These are phyloP conservation scores for Stevia rebaudiana DNA, from an alignment of 140 eudicot genomes.

Conservation along the genomic window DNA sequence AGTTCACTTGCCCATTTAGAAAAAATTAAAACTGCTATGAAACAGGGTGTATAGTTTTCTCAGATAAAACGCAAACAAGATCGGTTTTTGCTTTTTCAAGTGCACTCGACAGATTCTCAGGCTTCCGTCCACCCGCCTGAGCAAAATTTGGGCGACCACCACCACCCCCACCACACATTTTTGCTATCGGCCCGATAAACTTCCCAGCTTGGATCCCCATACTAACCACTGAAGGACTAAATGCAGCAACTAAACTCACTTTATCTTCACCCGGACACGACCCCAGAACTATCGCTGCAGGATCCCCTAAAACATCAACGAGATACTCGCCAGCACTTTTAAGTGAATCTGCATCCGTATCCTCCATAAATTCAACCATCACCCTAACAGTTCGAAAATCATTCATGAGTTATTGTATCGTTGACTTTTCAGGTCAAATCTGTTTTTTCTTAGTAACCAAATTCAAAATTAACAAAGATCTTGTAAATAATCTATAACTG, in stretches of 20 bases:
- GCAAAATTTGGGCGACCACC: slow-evolving; percentile 95
- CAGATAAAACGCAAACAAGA: slow-evolving; percentile 48
- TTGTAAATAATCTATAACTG: not conserved
- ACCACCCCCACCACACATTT: slow-evolving; percentile 95
- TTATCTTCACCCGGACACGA: slow-evolving; percentile 80
- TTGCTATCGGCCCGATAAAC: slow-evolving; percentile 83
- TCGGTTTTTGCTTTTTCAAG: slow-evolving; percentile 70
- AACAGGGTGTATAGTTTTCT: slow-evolving; percentile 19
- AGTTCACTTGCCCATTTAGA: not conserved
- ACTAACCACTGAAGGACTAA: slow-evolving; percentile 73
- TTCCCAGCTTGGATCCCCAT: slow-evolving; percentile 88
- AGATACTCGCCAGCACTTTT: slow-evolving; percentile 80
- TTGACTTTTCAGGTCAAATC: slow-evolving; percentile 14
- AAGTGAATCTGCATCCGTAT: slow-evolving; percentile 67
- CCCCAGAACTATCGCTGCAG: slow-evolving; percentile 82
- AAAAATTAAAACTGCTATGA: not conserved
- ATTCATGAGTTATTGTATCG: not conserved
- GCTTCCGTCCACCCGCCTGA: slow-evolving; percentile 96
- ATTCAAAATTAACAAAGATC: not conserved
- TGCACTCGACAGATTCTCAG: slow-evolving; percentile 63
- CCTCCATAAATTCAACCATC: slow-evolving; percentile 81
- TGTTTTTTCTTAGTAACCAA: not conserved
- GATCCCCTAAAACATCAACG: slow-evolving; percentile 52
- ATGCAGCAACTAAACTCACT: slow-evolving; percentile 87
- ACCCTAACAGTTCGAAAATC: slow-evolving; percentile 39